Base-by-base conservation (phyloP, 306 rosid species). In the Abrus precatorius region DNA sequence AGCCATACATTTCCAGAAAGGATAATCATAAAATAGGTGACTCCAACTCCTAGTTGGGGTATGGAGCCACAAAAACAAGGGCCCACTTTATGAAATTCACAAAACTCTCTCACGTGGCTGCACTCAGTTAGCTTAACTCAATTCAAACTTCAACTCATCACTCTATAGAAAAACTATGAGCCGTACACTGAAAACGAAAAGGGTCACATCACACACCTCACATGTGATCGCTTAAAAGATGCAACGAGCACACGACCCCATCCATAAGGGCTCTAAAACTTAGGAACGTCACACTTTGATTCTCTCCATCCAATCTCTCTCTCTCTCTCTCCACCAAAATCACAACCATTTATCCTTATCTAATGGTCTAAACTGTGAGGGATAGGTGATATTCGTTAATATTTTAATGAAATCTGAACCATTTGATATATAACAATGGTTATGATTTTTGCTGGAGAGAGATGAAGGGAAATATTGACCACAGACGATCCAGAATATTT, bases 31-130 rank as follows among this genome's bases (percentile, higher is more conserved):
- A 5, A 29, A 29, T 3, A 74, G 67, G 80, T 29, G 74, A 60
- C 29, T 80, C 80, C 76, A 75, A 77, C 2, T 65, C 20, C 44
- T 36, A 80, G 27, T 72, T 86, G 72, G 69, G 82, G 84, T 27
- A 71, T 60, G 83, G 14, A 8, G 69, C 29, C 79, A 79, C 70
- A 65, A 48, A 54, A 44, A 3, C 0, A 0, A 63, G 89, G 89
- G 54, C 84, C 88, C 86, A 81, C 85, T 55, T 76, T 54, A 74
- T 72, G 47, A 79, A 87, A 69, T 57, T 73, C 76, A 78, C n/a
- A 54, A 20, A 47, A 61, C 44, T 1, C 44, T 1, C 68, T 70
- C 94, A 88, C 94, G 69, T 90, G 92, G 82, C 62, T 78, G 36
- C 47, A 14, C 81, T 77, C 75, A 72, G 8, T 50, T 5, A 40